Conservation (phyloP, 345 rosid species). For the Linum lewisii region DNA sequence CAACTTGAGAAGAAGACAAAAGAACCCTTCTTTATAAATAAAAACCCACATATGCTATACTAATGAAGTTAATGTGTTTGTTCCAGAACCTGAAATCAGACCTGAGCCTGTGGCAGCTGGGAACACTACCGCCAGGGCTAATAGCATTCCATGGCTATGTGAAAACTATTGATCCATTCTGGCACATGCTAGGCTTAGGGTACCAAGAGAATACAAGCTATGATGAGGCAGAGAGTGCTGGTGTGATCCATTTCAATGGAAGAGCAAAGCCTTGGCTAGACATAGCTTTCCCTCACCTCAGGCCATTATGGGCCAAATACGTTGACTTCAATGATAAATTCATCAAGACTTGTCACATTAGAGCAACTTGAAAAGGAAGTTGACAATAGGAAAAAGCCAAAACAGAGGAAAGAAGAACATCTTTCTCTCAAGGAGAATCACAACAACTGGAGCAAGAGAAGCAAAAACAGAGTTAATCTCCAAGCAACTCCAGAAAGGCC, state of each 20-base stretch:
- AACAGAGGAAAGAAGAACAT: background rate
- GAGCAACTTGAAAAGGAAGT: conserved; percentile 31
- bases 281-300: conserved; percentile 74
- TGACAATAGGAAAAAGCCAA: background rate
- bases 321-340: conserved; percentile 79
- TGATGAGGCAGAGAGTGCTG: conserved; percentile 59
- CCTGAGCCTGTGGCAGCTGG: conserved; percentile 95
- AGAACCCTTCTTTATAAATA: background rate
- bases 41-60: too few species aligned
- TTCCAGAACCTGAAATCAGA: conserved; percentile 90
- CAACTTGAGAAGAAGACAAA: background rate
- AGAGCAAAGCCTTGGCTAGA: conserved; percentile 99
- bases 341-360: conserved; percentile 75
- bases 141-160: conserved; percentile 93
- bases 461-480: conserved; percentile 23
- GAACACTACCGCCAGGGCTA: conserved; percentile 86
- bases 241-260: conserved; percentile 89
- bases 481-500: conserved; percentile 14
- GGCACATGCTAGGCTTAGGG: conserved; percentile 98
- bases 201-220: conserved; percentile 76
- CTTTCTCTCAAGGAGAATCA: background rate
- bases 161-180: conserved; percentile 75
- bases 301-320: conserved; percentile 78
- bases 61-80: background rate
- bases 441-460: conserved; percentile 5